These are phyloP conservation scores for Fomitopsis serialis DNA, from an alignment of 768 basidiomycete species.

Conservation along the genomic window DNA sequence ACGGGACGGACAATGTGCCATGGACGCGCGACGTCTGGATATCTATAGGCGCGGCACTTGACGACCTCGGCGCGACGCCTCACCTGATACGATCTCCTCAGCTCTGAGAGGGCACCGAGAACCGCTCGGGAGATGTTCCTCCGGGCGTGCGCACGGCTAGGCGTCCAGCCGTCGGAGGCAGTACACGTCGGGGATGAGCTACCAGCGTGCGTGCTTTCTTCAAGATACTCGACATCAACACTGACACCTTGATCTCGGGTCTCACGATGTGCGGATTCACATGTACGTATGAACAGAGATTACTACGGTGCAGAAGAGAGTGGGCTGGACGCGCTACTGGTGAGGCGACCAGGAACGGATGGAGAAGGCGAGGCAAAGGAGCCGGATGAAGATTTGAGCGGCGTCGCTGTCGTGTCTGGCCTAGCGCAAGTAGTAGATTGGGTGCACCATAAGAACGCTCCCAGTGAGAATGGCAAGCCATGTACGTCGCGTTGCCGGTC, in stretches of 20 bases:
- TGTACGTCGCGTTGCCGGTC: no score
- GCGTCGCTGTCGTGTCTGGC: conserved; percentile 33
- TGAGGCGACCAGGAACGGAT: conserved; percentile 45
- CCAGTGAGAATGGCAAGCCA: no score
- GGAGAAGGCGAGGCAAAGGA: conserved; percentile 43
- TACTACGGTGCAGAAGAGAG: conserved; percentile 54
- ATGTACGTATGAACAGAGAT: conserved; percentile 42
- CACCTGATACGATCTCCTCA: conserved; percentile 58
- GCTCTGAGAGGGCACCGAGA: conserved; percentile 66
- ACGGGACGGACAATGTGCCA: no score
- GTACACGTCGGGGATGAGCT: conserved; percentile 79
- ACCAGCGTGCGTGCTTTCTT: conserved; percentile 38
- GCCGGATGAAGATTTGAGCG: conserved; percentile 34
- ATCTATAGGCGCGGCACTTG: conserved; percentile 43
- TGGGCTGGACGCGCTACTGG: conserved; percentile 52
- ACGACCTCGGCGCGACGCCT: conserved; percentile 50
- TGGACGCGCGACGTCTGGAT: no score
- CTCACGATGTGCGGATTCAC: no score
- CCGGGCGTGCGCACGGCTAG: conserved; percentile 32
- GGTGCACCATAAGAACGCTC: conserved; percentile 22
- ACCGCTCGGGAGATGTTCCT: conserved; percentile 52
- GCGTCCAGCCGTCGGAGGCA: conserved; percentile 36
- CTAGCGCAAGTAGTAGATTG: conserved; percentile 32
- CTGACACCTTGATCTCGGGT: no score
- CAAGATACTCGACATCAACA: no score